phyloP scores from a whole-genome alignment of 495 filamentous ascomycete genomes.

The Tuber umbilicatum region DNA sequence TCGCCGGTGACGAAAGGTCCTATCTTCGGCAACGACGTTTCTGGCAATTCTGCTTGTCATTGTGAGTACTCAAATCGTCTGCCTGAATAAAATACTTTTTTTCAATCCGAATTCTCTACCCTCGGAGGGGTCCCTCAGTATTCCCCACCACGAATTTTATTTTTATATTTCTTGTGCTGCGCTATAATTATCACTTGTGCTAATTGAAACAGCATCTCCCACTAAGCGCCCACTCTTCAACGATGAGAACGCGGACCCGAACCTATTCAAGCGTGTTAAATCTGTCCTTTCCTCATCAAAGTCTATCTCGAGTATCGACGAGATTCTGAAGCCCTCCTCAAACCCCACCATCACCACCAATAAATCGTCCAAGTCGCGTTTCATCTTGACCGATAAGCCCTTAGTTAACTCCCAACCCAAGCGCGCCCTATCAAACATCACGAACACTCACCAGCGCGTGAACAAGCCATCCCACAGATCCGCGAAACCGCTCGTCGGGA shows the following conservation, averaged over 20 bases:
- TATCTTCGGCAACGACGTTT: slow-evolving; percentile 12
- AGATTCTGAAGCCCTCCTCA: slow-evolving; percentile 11
- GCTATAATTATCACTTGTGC: slow-evolving; percentile 17
- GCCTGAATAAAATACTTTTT: neutral
- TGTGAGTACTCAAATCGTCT: slow-evolving; percentile 13
- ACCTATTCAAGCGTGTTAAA: slow-evolving; percentile 33
- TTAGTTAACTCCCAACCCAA: slow-evolving; percentile 18
- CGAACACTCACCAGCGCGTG: slow-evolving; percentile 34
- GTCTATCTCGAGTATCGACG: neutral
- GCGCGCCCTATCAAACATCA: slow-evolving; percentile 28
- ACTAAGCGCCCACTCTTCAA: slow-evolving; percentile 37
- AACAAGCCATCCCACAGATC: slow-evolving; percentile 19
- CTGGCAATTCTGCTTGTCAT: slow-evolving; percentile 23
- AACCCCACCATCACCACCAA: slow-evolving; percentile 12
- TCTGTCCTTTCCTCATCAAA: slow-evolving; percentile 10
- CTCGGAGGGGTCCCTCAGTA: slow-evolving; percentile 16
- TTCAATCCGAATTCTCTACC: slow-evolving; percentile 2
- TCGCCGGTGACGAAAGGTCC: slow-evolving; percentile 22
- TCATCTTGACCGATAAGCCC: slow-evolving; percentile 25
- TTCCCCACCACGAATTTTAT: slow-evolving; percentile 17
- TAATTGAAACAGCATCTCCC: slow-evolving; percentile 29
- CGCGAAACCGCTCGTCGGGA: slow-evolving; percentile 30
- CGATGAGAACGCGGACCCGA: slow-evolving; percentile 33
- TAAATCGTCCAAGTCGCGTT: slow-evolving; percentile 22
- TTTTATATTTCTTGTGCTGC: slow-evolving; percentile 14